Conservation (phyloP, 441 rosid species). For the Capsella rubella region DNA sequence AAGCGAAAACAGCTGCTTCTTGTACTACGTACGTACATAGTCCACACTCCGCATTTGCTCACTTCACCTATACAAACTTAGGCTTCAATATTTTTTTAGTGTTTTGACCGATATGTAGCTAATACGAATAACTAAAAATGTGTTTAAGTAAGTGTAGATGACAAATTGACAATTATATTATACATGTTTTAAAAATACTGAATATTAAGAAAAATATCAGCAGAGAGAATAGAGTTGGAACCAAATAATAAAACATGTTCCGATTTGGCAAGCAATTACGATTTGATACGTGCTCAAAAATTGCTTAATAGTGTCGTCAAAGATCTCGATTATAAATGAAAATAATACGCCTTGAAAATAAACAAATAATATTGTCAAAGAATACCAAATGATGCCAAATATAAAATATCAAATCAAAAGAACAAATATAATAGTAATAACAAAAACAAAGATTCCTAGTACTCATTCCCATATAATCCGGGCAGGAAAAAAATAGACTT, state of each 20-base stretch:
- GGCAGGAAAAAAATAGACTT: not conserved
- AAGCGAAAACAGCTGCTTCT: constrained; percentile 1
- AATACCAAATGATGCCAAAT: not conserved
- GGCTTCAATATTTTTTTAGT: not conserved
- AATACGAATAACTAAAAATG: not conserved
- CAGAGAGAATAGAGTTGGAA: not conserved
- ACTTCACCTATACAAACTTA: not conserved
- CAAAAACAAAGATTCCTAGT: constrained; percentile 41
- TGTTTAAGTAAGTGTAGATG: not conserved
- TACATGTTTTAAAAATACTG: not conserved
- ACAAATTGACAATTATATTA: not conserved
- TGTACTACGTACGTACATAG: not conserved
- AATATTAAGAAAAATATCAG: not conserved
- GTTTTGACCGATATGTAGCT: not conserved
- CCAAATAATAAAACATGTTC: not conserved
- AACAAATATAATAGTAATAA: not conserved
- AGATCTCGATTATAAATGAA: not conserved
- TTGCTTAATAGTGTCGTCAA: not conserved
- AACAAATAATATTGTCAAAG: not conserved
- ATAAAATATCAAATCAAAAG: not conserved
- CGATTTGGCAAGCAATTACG: not conserved
- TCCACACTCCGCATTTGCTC: not conserved
- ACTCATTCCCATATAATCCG: constrained; percentile 26
- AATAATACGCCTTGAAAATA: not conserved
- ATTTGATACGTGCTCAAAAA: not conserved